These are phyloP conservation scores for Diplosphaera chodatii DNA, from an alignment of 139 green algal genomes.

Conservation along the genomic window DNA sequence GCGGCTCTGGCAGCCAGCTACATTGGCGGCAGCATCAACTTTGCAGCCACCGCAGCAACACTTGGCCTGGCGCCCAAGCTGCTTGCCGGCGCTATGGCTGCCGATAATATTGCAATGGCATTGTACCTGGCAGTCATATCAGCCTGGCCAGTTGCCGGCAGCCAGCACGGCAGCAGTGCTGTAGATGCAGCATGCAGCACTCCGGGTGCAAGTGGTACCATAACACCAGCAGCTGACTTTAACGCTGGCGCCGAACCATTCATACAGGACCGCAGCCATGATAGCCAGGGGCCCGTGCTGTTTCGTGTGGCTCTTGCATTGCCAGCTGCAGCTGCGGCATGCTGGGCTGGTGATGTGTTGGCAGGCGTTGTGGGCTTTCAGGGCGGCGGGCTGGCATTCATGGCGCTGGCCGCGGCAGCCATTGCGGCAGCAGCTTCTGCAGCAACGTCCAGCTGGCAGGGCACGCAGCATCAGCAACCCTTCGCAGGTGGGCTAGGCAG, in stretches of 20 bases:
- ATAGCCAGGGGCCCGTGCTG: no score
- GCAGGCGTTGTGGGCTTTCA: conserved; percentile 6
- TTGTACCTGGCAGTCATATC: conserved; percentile 48
- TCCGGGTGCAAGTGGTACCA: no score
- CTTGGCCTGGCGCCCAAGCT: conserved; percentile 18
- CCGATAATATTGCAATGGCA: conserved; percentile 75
- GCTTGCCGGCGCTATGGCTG: conserved; percentile 56
- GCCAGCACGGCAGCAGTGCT: not conserved
- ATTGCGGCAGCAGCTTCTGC: conserved; percentile 7
- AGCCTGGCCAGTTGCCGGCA: conserved; percentile 16
- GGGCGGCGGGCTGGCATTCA: conserved; percentile 18
- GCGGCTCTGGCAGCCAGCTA: conserved; percentile 68
- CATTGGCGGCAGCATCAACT: conserved; percentile 75
- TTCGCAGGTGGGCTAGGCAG: no score
- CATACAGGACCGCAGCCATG: not conserved
- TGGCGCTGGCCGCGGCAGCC: conserved; percentile 25
- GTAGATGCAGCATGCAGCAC: no score
- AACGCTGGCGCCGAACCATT: no score
- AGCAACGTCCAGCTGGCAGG: not conserved
- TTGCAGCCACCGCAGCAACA: conserved; percentile 58
- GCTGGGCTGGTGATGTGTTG: conserved; percentile 9
- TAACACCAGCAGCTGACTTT: no score
- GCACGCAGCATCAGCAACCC: no score
- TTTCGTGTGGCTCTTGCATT: conserved; percentile 15
- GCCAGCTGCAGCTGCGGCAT: conserved; percentile 27